phyloP scores from a whole-genome alignment of 2,329 filamentous ascomycete genomes.

The Arthroderma uncinatum region DNA sequence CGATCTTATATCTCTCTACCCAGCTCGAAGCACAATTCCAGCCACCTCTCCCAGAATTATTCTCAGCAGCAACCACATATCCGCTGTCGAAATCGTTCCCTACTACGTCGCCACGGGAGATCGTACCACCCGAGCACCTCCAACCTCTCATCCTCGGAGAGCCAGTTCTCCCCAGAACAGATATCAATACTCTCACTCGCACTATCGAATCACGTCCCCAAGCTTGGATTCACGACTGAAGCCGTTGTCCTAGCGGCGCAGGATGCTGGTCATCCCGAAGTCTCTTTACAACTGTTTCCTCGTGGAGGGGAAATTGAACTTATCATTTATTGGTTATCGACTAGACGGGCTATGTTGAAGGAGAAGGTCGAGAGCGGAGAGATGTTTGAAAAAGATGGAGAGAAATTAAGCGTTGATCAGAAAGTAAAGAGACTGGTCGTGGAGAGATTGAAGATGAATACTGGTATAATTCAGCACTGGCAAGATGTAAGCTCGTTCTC shows the following conservation, averaged over 20 bases:
- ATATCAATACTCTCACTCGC: conserved; percentile 69
- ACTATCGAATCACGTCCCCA: conserved; percentile 58
- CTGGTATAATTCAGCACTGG: conserved; percentile 62
- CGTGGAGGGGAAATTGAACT: conserved; percentile 71
- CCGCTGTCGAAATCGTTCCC: background rate
- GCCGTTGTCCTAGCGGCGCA: conserved; percentile 66
- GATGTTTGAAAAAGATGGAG: conserved; percentile 7
- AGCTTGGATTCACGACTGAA: conserved; percentile 67
- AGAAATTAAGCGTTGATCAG: conserved; percentile 41
- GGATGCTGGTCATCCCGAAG: conserved; percentile 76
- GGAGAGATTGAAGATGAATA: conserved; percentile 66
- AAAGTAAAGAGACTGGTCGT: conserved; percentile 64
- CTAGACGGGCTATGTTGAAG: conserved; percentile 29
- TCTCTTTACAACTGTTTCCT: conserved; percentile 71
- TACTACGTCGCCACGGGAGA: background rate
- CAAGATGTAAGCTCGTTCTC: conserved; percentile 56
- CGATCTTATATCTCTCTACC: background rate
- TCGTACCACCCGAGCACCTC: conserved; percentile 48
- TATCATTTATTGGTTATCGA: conserved; percentile 43
- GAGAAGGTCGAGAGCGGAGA: conserved; percentile 20
- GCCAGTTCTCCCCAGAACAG: conserved; percentile 55
- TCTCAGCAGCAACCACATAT: conserved; percentile 3
- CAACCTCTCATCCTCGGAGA: conserved; percentile 24
- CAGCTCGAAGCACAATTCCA: conserved; percentile 51
- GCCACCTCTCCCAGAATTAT: conserved; percentile 41